Evolutionary conservation across 1,284 basidiomycete genomes (phyloP).

Genomic region (Moesziomyces sp.): DNA sequence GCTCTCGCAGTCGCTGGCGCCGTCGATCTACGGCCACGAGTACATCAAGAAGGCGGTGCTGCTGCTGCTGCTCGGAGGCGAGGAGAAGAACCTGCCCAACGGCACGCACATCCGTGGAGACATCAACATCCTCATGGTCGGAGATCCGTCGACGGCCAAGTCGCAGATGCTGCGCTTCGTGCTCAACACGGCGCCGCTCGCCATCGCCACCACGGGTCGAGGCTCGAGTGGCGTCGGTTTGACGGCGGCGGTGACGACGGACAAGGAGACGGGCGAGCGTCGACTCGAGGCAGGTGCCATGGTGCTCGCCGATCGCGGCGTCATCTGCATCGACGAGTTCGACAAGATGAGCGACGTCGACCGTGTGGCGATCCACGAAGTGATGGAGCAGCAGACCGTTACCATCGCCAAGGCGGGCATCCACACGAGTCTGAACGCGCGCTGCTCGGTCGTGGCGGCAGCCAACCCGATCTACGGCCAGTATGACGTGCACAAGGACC

Average conservation of each 20-base stretch:
- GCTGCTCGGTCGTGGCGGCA: slow-evolving; percentile 96
- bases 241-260: slow-evolving; percentile 98
- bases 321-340: slow-evolving; percentile 99
- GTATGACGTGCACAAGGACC: slow-evolving; percentile 99
- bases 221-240: slow-evolving; percentile 98
- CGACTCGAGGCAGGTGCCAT: slow-evolving; percentile 97
- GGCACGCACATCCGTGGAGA: slow-evolving; percentile 99
- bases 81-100: slow-evolving; percentile 96
- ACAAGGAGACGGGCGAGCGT: slow-evolving; percentile 93
- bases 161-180: slow-evolving; percentile 97
- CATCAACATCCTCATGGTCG: slow-evolving; percentile 99
- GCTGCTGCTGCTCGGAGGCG: slow-evolving; percentile 90
- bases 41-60: slow-evolving; percentile 95
- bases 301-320: slow-evolving; percentile 98
- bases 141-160: slow-evolving; percentile 97
- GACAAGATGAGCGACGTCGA: slow-evolving; percentile 99
- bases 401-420: slow-evolving; percentile 99
- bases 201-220: slow-evolving; percentile 96
- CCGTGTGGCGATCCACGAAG: slow-evolving; percentile 99
- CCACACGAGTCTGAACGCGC: slow-evolving; percentile 95
- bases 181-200: slow-evolving; percentile 92
- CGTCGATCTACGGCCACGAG: slow-evolving; percentile 96
- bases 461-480: slow-evolving; percentile 99
- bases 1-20: slow-evolving; percentile 92
- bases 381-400: slow-evolving; percentile 97